Base-by-base conservation (phyloP, 257 asterid genomes). In the Cordia subcordata region DNA sequence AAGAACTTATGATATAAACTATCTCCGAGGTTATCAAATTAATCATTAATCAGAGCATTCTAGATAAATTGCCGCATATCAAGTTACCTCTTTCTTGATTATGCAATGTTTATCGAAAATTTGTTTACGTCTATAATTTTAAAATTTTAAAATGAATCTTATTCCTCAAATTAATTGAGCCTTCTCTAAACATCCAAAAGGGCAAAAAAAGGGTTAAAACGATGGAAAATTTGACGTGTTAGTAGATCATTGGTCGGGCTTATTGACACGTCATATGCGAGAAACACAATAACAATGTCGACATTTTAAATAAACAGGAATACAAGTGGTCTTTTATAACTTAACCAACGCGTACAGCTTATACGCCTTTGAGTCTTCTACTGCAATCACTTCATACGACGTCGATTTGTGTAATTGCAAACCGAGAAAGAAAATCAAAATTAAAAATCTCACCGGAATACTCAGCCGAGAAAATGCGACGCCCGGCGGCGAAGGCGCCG, bases 391-490 rank as follows among this genome's bases (percentile, higher is more conserved):
- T 11, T 12, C 47, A 8, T 13, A 44, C 54, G 68, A n/a, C 67
- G 44, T 57, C 40, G 51, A 27, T 15, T 1, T 40, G 17, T 32
- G 9, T 20, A 40, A 33, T 67, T 10, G 47, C 5, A 42, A 42
- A 42, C 15, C 15, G 6, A 27, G 6, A 27, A 27, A 1, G n/a
- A n/a, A 42, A 42, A 3, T 3, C 12, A 11, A 3, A 42, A 42
- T 11, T 42, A 42, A 14, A 42, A 42, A 42, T 11, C 47, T 11
- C 12, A 42, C 10, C 47, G 47, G 47, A 42, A 42, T 3, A 42
- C 3, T 14, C 3, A 3, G 47, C 79, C 71, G 76, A 68, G 10
- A 74, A 68, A 49, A 88, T 85, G 96, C 77, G 88, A 72, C 87
- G 85, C 64, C 85, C 95, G 79, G 70, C 77, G 27, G 59, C 61